Conservation (phyloP, 2,329 filamentous ascomycete species). For the Colletotrichum godetiae region DNA sequence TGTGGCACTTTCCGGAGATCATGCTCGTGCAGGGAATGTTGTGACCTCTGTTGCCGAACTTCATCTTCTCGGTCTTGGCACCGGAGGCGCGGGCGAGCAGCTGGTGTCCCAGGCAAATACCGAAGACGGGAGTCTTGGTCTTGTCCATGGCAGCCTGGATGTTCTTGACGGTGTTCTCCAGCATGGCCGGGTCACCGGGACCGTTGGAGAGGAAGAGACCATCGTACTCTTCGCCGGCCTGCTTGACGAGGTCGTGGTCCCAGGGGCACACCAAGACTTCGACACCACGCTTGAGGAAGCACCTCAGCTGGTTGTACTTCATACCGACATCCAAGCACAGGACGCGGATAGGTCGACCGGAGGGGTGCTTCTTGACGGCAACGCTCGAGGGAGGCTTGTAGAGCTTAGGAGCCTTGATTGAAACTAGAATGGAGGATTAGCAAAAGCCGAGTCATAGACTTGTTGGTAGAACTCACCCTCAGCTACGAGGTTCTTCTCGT, state of each 20-base stretch:
- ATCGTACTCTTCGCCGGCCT: constrained; percentile 87
- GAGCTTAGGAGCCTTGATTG: constrained; percentile 85
- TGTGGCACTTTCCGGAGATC: constrained; percentile 96
- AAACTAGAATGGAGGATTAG: constrained; percentile 73
- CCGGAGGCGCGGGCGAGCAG: constrained; percentile 89
- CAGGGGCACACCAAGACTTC: constrained; percentile 96
- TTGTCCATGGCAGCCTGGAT: constrained; percentile 81
- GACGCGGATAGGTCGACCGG: constrained; percentile 86
- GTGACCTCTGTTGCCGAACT: constrained; percentile 98
- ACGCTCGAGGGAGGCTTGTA: constrained; percentile 80
- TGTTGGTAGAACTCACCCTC: constrained; percentile 76
- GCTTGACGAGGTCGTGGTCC: constrained; percentile 88
- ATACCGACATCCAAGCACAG: constrained; percentile 96
- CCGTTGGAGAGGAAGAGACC: constrained; percentile 98
- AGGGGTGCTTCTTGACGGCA: constrained; percentile 82
- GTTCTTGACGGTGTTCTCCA: constrained; percentile 83
- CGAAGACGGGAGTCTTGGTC: constrained; percentile 88
- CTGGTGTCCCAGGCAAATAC: constrained; percentile 96
- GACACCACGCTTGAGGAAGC: constrained; percentile 89
- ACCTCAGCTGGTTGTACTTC: constrained; percentile 98
- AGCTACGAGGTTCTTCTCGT: constrained; percentile 90
- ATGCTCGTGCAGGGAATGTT: constrained; percentile 98
- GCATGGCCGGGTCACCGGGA: constrained; percentile 91
- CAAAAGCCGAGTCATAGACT: constrained; percentile 40
- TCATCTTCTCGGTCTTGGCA: constrained; percentile 92